Evolutionary conservation across 2,329 filamentous ascomycete genomes (phyloP).

Genomic region (Aureobasidium sp.): DNA sequence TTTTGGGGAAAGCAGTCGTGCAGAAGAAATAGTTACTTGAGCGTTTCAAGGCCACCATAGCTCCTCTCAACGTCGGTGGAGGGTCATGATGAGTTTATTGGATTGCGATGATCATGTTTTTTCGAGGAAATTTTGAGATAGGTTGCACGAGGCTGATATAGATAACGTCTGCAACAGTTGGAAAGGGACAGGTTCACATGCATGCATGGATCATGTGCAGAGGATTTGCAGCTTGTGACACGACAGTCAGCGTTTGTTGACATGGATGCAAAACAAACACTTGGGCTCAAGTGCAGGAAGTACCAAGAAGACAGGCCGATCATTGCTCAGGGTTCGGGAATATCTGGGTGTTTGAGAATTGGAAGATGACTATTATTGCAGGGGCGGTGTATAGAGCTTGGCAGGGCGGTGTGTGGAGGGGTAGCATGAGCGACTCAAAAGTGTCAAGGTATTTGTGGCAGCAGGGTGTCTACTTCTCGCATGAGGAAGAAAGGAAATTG

Average conservation of each 20-base stretch:
- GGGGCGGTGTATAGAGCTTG: constrained; percentile 9
- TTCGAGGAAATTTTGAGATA: neutral
- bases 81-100: neutral
- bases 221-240: neutral
- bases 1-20: neutral
- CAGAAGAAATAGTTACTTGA: neutral
- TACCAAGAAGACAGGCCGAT: neutral
- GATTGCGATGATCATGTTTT: neutral
- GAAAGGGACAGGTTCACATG: neutral
- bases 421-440: neutral
- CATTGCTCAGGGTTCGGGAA: neutral
- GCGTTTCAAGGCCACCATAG: neutral
- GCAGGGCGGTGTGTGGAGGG: constrained; percentile 13
- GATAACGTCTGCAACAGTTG: neutral
- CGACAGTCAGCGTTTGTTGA: neutral
- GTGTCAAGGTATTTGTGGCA: neutral
- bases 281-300: neutral
- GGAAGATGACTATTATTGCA: neutral
- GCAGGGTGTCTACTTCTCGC: neutral
- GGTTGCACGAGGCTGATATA: neutral
- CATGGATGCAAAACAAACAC: neutral
- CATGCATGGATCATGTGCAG: neutral
- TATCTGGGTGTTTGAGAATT: neutral
- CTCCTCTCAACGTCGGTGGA: neutral
- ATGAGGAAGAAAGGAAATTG: neutral